Percentiles rank a stretch among this genome's conserved stretches.
Evolutionary conservation across 306 rosid species (phyloP).

Genomic region (Fragaria ananassa): DNA sequence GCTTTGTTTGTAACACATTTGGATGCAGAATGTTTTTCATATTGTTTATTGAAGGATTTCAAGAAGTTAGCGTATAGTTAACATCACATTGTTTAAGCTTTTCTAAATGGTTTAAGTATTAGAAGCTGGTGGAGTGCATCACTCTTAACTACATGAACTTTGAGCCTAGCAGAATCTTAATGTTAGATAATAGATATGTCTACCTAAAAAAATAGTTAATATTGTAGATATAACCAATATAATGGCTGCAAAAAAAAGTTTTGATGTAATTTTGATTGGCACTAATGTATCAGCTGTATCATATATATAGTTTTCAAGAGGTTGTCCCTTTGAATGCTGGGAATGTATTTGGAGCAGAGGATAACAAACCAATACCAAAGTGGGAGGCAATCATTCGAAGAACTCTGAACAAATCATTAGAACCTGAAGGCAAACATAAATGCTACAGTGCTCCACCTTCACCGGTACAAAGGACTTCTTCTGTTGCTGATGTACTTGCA

Average conservation of each 20-base stretch:
- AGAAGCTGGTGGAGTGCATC: background rate
- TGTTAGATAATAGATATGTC: background rate
- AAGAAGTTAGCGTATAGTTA: background rate
- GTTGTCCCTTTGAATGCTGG: constrained; percentile 96
- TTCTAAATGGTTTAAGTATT: constrained; percentile 3
- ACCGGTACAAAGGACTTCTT: constrained; percentile 75
- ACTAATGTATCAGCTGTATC: constrained; percentile 12
- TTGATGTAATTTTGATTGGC: constrained; percentile 9
- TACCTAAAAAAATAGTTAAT: constrained; percentile 5
- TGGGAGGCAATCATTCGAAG: constrained; percentile 91
- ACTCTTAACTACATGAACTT: background rate
- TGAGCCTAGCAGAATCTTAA: background rate
- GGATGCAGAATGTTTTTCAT: background rate
- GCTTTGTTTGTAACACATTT: background rate
- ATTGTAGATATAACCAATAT: constrained; percentile 3
- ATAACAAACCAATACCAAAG: constrained; percentile 66
- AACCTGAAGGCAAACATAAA: constrained; percentile 56
- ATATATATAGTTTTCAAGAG: constrained; percentile 74
- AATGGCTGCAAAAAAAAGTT: constrained; percentile 16
- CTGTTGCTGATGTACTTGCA: constrained; percentile 67
- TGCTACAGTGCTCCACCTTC: constrained; percentile 94
- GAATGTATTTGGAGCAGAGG: constrained; percentile 92
- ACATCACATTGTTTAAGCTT: background rate
- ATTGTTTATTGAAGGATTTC: background rate
- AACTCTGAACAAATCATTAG: constrained; percentile 68